Conservation (phyloP, 169 alveolate species). For the Babesia sp. region DNA sequence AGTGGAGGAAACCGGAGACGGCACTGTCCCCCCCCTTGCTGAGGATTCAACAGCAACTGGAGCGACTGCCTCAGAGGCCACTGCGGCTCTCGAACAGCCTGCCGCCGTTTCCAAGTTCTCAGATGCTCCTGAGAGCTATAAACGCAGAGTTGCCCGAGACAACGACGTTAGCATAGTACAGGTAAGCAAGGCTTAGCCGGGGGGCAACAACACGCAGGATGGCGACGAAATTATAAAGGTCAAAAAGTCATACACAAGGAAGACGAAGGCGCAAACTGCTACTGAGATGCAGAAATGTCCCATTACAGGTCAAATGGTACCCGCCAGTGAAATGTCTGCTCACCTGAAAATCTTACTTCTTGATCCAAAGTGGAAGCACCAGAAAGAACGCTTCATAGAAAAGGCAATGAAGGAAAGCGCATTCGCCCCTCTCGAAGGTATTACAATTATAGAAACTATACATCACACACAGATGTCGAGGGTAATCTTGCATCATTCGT, state of each 20-base stretch:
- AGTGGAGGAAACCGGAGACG: neutral
- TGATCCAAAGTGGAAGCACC: constrained; percentile 96
- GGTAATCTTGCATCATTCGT: constrained; percentile 85
- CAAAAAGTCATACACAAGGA: constrained; percentile 78
- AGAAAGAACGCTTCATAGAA: constrained; percentile 83
- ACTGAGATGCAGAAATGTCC: constrained; percentile 91
- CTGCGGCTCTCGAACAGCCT: constrained; percentile 9
- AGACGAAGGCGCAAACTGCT: constrained; percentile 70
- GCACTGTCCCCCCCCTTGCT: neutral
- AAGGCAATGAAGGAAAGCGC: constrained; percentile 87
- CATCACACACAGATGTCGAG: constrained; percentile 72
- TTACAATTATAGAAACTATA: neutral
- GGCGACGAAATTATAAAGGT: constrained; percentile 84
- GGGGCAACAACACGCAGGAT: constrained; percentile 38
- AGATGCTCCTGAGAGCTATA: constrained; percentile 46
- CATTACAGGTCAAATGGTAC: constrained; percentile 90
- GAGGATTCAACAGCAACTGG: neutral
- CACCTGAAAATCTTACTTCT: constrained; percentile 91
- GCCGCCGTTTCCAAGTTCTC: constrained; percentile 40
- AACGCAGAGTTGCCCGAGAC: constrained; percentile 40
- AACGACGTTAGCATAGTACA: constrained; percentile 46
- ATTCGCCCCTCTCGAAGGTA: constrained; percentile 81
- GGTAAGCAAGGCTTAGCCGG: neutral
- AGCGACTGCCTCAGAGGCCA: neutral
- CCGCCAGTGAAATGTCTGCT: constrained; percentile 88